phyloP scores from a whole-genome alignment of 1,284 basidiomycete genomes.

The Neonothopanus nambi region DNA sequence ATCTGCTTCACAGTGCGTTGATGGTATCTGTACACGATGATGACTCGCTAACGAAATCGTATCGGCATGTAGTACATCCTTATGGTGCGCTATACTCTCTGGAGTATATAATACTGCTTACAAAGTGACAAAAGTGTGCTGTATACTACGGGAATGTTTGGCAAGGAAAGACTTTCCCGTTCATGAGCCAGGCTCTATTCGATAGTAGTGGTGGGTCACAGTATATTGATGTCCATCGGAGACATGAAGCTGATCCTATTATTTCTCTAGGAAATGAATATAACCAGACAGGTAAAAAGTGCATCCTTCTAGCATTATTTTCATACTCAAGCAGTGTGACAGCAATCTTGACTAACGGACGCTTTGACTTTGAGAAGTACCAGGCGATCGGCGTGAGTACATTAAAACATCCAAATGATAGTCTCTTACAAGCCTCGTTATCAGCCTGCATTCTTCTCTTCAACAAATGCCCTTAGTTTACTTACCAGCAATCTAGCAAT shows the following conservation, averaged over 20 bases:
- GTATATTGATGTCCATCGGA: neutral
- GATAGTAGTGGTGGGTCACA: conserved; percentile 6
- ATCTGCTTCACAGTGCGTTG: conserved; percentile 6
- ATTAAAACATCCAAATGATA: no score
- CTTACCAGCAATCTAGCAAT: conserved; percentile 19
- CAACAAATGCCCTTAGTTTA: conserved; percentile 18
- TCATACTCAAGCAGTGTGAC: neutral
- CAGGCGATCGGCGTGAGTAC: conserved; percentile 16
- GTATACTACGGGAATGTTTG: conserved; percentile 22
- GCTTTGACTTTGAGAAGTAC: conserved; percentile 18
- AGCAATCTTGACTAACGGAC: conserved; percentile 18
- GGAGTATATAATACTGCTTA: neutral
- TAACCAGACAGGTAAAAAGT: no score
- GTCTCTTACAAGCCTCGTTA: no score
- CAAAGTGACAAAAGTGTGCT: neutral
- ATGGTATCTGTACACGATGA: neutral
- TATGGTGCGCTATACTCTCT: conserved; percentile 10
- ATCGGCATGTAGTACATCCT: conserved; percentile 14
- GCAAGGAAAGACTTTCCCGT: conserved; percentile 19
- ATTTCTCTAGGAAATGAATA: no score
- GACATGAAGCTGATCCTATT: no score
- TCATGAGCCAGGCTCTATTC: conserved; percentile 18
- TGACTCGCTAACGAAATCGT: conserved; percentile 2
- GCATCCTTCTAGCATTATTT: no score
- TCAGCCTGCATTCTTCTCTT: conserved; percentile 19